Evolutionary conservation across 1,284 basidiomycete genomes (phyloP), one percentile per base, ranked within the genome.

Genomic region (Ustilago xerochloae): DNA sequence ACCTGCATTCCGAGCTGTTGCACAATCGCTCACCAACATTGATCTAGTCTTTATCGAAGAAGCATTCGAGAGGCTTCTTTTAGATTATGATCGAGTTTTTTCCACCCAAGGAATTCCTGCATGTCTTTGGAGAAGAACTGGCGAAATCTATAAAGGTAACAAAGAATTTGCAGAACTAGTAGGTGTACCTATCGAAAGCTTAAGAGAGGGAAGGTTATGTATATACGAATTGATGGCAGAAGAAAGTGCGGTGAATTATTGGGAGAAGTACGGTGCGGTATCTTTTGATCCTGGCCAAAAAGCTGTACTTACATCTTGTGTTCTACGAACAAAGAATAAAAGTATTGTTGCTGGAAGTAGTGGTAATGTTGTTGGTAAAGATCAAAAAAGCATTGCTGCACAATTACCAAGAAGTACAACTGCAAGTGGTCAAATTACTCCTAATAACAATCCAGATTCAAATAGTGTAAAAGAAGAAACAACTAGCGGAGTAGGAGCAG

Each of bases 141-240:
- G 97, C 26, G 95, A 99, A 86, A 98, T 99, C 65, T 97, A 98
- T 58, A 88, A 98, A 95, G 86, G 96, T 90, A 99, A 99, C 84
- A 90, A 93, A 65, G 94, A 97, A 85, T 96, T 96, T 85, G 91
- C 92, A 4, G 92, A 93, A 78, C 86, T 96, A 2, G 91, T 94
- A 6, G 92, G 93, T 2, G 88, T 93, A 2, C 91, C 93, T 66
- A 91, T 92, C 29, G 89, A 90, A 70, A 90, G 90, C 88, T 88
- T 93, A 82, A 89, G 92, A 16, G 92, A 92, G 87, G 96, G 96
- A 1, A 90, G 93, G 51, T 85, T 97, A 46, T 97, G 94, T 79
- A 97, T 99, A 58, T 98, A 98, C 86, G 96, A 99, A 85, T 88
- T 98, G 56, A 85, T 85, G 84, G 80, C 81, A 12, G 84, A 85